These are phyloP conservation scores for Angomonas ambiguus DNA, from an alignment of 208 protist species.

Conservation along the genomic window DNA sequence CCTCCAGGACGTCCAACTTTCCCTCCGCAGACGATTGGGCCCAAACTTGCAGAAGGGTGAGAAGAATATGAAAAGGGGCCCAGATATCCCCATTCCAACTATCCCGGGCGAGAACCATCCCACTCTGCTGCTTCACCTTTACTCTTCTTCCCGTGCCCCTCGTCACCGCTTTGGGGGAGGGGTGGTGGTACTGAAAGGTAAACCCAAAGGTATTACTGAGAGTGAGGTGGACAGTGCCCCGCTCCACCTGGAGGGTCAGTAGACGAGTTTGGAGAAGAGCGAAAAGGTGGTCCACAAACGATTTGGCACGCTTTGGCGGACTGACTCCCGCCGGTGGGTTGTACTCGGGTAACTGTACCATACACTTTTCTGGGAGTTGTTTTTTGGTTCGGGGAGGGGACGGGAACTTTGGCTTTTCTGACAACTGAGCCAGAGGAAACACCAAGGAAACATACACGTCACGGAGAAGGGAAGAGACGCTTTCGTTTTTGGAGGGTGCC, in stretches of 20 bases:
- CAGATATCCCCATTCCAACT: not conserved
- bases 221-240: not conserved
- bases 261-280: not conserved
- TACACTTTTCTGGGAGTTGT: too few species aligned
- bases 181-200: not conserved
- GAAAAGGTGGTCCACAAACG: not conserved
- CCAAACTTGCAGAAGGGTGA: not conserved
- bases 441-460: too few species aligned
- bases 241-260: not conserved
- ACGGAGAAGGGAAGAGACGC: too few species aligned
- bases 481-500: too few species aligned
- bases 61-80: constrained; percentile 9
- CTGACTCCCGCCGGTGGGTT: too few species aligned
- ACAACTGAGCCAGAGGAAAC: too few species aligned
- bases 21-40: not conserved
- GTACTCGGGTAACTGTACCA: too few species aligned
- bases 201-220: constrained; percentile 1
- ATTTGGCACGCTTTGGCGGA: not conserved
- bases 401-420: too few species aligned
- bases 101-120: not conserved
- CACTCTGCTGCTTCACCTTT: not conserved
- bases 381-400: too few species aligned
- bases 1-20: too few species aligned
- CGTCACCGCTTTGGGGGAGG: not conserved
- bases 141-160: not conserved